Conservation (phyloP, 2,329 filamentous ascomycete species). For the Albifimbria verrucaria region DNA sequence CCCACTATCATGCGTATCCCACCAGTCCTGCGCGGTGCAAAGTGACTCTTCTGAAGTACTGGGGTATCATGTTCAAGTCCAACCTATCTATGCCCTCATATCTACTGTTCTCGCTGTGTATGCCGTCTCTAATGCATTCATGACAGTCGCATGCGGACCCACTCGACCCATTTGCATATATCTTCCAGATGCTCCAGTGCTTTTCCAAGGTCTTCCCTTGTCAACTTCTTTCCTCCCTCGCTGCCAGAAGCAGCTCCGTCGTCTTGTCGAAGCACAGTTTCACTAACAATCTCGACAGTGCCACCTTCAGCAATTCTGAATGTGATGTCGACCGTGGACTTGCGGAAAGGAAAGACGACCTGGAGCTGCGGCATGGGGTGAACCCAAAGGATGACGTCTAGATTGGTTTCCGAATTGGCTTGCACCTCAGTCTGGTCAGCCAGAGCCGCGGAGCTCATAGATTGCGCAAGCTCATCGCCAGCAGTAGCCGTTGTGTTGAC, state of each 20-base stretch:
- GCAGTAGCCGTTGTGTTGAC: constrained; percentile 20
- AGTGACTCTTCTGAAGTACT: not conserved
- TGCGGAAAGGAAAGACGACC: constrained; percentile 51
- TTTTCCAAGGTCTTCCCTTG: constrained; percentile 39
- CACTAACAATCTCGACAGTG: constrained; percentile 53
- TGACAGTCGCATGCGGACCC: constrained; percentile 41
- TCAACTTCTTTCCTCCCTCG: constrained; percentile 32
- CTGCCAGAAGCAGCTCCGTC: constrained; percentile 17
- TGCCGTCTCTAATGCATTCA: constrained; percentile 10
- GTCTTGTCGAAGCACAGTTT: constrained; percentile 41
- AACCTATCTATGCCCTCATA: not conserved
- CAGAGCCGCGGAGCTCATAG: constrained; percentile 18
- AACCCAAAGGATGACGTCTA: constrained; percentile 52
- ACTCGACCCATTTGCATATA: constrained; percentile 51
- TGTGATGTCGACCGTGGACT: constrained; percentile 48
- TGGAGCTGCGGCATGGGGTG: constrained; percentile 47
- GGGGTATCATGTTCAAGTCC: constrained; percentile 1
- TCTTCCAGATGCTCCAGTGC: constrained; percentile 49
- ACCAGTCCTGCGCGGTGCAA: too few relatives aligned
- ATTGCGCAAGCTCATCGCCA: constrained; percentile 28
- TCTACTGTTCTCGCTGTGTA: too few relatives aligned
- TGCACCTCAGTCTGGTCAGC: not conserved
- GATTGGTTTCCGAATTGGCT: constrained; percentile 15
- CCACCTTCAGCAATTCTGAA: constrained; percentile 60
- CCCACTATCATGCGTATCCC: too few relatives aligned